Evolutionary conservation across 345 rosid species (phyloP), one percentile per base, ranked within the genome.

Genomic region (Combretum micranthum): DNA sequence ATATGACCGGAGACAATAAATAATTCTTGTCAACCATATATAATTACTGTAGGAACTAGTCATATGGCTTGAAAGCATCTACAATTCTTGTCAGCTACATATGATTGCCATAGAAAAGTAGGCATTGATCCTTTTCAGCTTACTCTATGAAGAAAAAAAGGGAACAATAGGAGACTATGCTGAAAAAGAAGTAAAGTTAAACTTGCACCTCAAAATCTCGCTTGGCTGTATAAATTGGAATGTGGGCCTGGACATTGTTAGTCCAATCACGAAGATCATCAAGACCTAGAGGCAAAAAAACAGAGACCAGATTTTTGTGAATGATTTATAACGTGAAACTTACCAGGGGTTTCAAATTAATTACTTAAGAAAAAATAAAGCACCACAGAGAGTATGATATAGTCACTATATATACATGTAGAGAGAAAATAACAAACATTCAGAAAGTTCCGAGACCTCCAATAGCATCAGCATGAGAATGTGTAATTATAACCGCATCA

Each of bases 221-320:
- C 53, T 64, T 47, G 56, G 91, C 87, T 53, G 84, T 89, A 63
- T 83, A 87, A 61, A 87, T 87, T 62, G 95, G 91, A 69, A 91
- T 85, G 57, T 65, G 55, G 42, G 84, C 81, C 73, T 87, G 96
- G 64, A 91, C 82, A 57, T 88, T 88, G 76, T 91, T 91, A 47
- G 98, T 91, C 98, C 98, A 91, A 68, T 91, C 98, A 56, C 90
- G 92, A 65, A 91, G 95, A 84, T 88, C 96, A 66, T 88, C 96
- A 55, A 91, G 90, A 71, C 96, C 98, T 91, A 53, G 46, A 47
- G 47, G 65, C 26, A 56, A 55, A 60, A 49, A 26, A 42, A 59
- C 56, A 50, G 42, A 45, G 55, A 53, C 64, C 67, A 55, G 22
- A 21, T 23, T 59, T 23, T 20, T 22, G 45, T 71, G 51, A 61